Base-by-base conservation (phyloP, 495 filamentous ascomycete genomes). In the Barbatosphaeria neglecta region DNA sequence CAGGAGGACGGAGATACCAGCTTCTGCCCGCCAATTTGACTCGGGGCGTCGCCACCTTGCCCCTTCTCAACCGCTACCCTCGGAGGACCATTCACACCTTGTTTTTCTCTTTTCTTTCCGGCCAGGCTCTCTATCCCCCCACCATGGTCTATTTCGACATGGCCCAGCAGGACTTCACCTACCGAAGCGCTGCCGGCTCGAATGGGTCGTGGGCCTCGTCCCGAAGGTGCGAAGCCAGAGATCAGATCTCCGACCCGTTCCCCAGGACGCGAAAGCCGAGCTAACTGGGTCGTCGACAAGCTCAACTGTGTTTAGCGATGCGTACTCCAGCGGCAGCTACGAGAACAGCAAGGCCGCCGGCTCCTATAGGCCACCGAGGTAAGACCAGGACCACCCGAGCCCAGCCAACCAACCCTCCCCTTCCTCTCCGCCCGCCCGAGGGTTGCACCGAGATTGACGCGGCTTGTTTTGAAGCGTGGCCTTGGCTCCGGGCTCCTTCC, bases 141-240 rank as follows among this genome's bases (percentile, higher is more conserved):
- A 44, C 47, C 40, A 49, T 39, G 33, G 28, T 47, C 35, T 19
- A 25, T 43, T 22, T 52, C 46, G 40, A 50, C 37, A 70, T 70
- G 67, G 62, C 66, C 37, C 65, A 67, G 44, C 61, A 58, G 48
- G 65, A 69, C 44, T 63, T 65, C 61, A 57, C 55, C 41, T 69
- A 69, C 52, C 63, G 62, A 52, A 48, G 56, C 43, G 57, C 66
- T 54, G 54, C 54, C 41, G 61, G 60, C 55, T 56, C 68, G 42
- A 65, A 62, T 55, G 68, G 69, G 49, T 59, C 66, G 49, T 73
- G 69, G 69, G 55, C 56, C 23, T 48, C 67, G 48, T 56, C 68
- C 50, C 64, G 64, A 60, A 73, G 69, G 69, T 73, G 68, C 63
- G 69, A 60, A 63, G 54, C 58, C 46, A 55, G 41, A 49, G 56